Evolutionary conservation across 192 early-diverging fungal genomes (phyloP).

Genomic region (Coemansia sp.): DNA sequence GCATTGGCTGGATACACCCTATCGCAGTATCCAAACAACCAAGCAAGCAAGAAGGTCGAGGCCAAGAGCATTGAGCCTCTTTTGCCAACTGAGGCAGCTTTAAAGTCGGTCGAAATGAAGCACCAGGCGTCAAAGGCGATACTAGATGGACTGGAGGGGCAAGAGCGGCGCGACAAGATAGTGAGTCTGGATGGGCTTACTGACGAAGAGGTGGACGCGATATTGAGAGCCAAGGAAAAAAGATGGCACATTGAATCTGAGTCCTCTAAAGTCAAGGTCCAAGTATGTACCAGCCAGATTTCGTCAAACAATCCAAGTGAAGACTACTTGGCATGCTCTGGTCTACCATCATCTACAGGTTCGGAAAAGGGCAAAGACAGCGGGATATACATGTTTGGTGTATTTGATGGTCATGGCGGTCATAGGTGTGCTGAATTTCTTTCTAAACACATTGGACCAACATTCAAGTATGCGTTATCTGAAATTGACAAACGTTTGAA

Average conservation of each 20-base stretch:
- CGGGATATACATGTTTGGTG: slow-evolving; percentile 27
- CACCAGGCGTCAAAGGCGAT: not conserved
- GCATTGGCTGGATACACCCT: not conserved
- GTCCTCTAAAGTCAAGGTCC: not conserved
- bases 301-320: not conserved
- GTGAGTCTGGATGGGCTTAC: slow-evolving; percentile 22
- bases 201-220: slow-evolving; percentile 38
- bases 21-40: not conserved
- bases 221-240: slow-evolving; percentile 32
- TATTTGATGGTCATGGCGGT: slow-evolving; percentile 48
- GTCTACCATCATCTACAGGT: not conserved
- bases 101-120: not conserved
- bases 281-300: not conserved
- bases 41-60: not conserved
- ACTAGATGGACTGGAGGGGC: slow-evolving; percentile 20
- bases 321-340: not conserved
- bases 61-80: not conserved
- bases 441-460: slow-evolving; percentile 17
- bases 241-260: slow-evolving; percentile 16
- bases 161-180: slow-evolving; percentile 16
- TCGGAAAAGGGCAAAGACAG: not conserved
- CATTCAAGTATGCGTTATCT: too few species aligned
- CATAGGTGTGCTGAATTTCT: slow-evolving; percentile 36
- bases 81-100: not conserved
- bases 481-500: too few species aligned